Evolutionary conservation across 805 yeast species (phyloP).

Genomic region (Schizosaccharomyces lindneri): DNA sequence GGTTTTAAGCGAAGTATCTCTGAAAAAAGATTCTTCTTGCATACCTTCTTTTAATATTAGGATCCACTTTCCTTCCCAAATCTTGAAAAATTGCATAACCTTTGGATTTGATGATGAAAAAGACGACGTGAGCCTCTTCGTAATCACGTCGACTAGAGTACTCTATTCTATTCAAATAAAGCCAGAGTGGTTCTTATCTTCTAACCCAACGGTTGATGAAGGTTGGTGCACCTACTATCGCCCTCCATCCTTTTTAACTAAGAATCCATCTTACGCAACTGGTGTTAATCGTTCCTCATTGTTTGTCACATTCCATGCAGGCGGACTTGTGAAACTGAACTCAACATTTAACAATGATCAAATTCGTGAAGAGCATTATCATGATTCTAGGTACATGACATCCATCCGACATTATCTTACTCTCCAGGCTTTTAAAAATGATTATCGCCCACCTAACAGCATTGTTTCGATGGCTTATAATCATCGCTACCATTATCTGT

Average conservation of each 20-base stretch:
- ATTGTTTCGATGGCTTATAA: neutral
- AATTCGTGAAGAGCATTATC: neutral
- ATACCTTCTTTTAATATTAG: neutral
- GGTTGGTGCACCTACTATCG: neutral
- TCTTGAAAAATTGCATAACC: neutral
- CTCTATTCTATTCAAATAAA: neutral
- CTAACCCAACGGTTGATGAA: neutral
- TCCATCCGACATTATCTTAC: neutral
- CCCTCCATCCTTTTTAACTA: neutral
- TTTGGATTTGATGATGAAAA: neutral
- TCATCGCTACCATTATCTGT: neutral
- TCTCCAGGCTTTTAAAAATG: neutral
- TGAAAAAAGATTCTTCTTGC: neutral
- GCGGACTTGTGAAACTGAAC: neutral
- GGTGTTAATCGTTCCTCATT: neutral
- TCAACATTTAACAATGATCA: neutral
- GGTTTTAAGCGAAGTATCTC: neutral
- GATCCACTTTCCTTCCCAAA: neutral
- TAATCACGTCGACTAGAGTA: neutral
- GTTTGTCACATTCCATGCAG: neutral
- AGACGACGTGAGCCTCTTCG: neutral
- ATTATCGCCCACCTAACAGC: neutral
- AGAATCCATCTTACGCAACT: neutral
- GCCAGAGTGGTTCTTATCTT: neutral
- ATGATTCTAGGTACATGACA: neutral